Conservation (phyloP, 306 rosid genomes). For the Carpinus fangiana region DNA sequence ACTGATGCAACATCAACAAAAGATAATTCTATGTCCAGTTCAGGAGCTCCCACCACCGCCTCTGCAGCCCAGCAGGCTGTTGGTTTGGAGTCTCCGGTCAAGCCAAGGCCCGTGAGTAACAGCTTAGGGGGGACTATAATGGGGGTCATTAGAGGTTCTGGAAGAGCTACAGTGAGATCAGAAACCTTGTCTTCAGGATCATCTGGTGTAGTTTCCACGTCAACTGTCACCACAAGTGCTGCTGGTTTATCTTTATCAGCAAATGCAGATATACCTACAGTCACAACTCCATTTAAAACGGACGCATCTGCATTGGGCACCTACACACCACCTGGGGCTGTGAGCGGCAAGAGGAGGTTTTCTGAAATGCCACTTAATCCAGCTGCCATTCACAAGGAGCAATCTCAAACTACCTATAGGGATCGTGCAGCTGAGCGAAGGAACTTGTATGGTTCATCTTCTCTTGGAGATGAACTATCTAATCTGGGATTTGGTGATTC, state of each 20-base stretch:
- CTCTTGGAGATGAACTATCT: conserved; percentile 58
- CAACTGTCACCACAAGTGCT: conserved; percentile 40
- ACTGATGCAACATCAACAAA: conserved; percentile 42
- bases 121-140: conserved; percentile 83
- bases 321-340: conserved; percentile 60
- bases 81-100: conserved; percentile 57
- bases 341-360: conserved; percentile 82
- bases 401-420: conserved; percentile 71
- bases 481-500: conserved; percentile 66
- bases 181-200: conserved; percentile 56
- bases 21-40: conserved; percentile 47
- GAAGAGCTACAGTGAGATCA: conserved; percentile 69
- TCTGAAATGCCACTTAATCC: conserved; percentile 81
- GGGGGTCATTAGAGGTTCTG: conserved; percentile 98
- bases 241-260: conserved; percentile 35
- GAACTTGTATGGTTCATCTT: conserved; percentile 80
- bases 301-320: conserved; percentile 85
- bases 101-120: conserved; percentile 79
- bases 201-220: conserved; percentile 27
- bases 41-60: conserved; percentile 42
- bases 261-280: conserved; percentile 46
- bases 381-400: conserved; percentile 67
- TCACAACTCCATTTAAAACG: conserved; percentile 69
- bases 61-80: conserved; percentile 45
- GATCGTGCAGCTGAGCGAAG: conserved; percentile 99